Percentiles rank a stretch among this genome's conserved stretches.
phyloP scores from a whole-genome alignment of 179 eudicot genomes.

The Patellifolia procumbens region DNA sequence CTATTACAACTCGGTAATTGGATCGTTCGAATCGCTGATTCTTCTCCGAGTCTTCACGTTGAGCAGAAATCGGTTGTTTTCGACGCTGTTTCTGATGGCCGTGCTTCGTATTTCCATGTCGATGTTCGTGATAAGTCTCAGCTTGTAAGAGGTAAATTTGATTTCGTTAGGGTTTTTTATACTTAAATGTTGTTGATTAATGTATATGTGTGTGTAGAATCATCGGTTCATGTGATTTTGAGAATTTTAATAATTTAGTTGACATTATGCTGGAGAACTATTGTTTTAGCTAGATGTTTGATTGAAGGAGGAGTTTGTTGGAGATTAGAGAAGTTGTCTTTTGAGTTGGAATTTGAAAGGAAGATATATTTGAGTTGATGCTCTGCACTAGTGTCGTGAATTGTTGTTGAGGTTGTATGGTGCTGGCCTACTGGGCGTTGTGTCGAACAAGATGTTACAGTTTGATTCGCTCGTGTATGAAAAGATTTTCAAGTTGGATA shows the following conservation, averaged over 20 bases:
- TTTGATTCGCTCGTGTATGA: no score
- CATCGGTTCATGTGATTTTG: no score
- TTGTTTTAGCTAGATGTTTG: no score
- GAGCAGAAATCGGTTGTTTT: constrained; percentile 39
- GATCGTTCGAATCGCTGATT: constrained; percentile 80
- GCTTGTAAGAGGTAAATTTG: constrained; percentile 50
- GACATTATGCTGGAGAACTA: background rate
- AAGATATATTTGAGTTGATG: background rate
- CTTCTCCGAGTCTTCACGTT: constrained; percentile 30
- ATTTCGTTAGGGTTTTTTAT: background rate
- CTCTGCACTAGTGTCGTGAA: background rate
- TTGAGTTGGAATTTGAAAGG: no score
- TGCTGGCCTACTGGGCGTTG: no score
- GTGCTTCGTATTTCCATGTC: constrained; percentile 54
- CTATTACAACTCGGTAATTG: constrained; percentile 64
- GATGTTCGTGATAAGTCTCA: constrained; percentile 59
- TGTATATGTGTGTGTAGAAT: background rate
- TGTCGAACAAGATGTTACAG: no score
- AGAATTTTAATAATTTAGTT: background rate
- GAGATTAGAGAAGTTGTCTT: background rate
- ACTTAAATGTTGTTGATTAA: background rate
- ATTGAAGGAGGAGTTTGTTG: background rate
- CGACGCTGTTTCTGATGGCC: constrained; percentile 49
- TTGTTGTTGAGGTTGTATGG: background rate
- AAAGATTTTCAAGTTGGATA: no score